These are phyloP conservation scores for Mycocentrospora acerina DNA, from an alignment of 2,329 filamentous ascomycete genomes.

Conservation along the genomic window DNA sequence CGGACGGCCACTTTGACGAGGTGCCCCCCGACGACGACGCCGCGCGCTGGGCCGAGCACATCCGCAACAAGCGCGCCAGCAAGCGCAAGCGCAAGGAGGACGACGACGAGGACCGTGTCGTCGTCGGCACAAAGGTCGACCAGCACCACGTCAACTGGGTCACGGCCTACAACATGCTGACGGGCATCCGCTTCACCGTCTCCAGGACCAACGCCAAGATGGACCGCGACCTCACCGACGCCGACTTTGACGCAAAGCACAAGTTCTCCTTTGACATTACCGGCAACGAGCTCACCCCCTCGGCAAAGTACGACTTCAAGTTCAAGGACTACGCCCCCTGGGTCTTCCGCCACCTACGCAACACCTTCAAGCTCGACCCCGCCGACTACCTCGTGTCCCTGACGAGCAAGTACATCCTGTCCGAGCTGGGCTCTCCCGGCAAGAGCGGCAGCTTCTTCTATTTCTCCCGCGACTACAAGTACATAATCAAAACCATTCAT, in stretches of 20 bases:
- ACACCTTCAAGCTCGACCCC: constrained; percentile 86
- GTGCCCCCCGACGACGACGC: constrained; percentile 86
- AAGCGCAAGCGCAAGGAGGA: constrained; percentile 83
- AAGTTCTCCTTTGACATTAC: constrained; percentile 99
- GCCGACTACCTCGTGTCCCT: constrained; percentile 98
- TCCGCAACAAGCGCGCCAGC: constrained; percentile 86
- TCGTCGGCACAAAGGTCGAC: constrained; percentile 96
- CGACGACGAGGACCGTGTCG: constrained; percentile 84
- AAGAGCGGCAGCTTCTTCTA: constrained; percentile 99
- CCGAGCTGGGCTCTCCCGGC: constrained; percentile 92
- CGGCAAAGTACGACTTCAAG: constrained; percentile 99
- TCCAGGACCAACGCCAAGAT: constrained; percentile 96
- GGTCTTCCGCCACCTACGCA: constrained; percentile 92
- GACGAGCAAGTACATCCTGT: constrained; percentile 97
- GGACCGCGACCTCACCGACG: constrained; percentile 83
- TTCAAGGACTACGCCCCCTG: constrained; percentile 99
- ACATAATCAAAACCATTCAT: constrained; percentile 99
- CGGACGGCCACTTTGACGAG: constrained; percentile 81
- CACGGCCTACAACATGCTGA: constrained; percentile 99
- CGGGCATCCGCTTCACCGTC: constrained; percentile 94
- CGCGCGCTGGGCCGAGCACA: constrained; percentile 86
- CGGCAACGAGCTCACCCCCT: constrained; percentile 94
- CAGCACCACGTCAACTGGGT: constrained; percentile 97
- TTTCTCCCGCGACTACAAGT: constrained; percentile 98
- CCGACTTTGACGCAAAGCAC: constrained; percentile 90